These are phyloP conservation scores for Pezicula radicicola DNA, from an alignment of 2,329 filamentous ascomycete genomes.

Conservation along the genomic window DNA sequence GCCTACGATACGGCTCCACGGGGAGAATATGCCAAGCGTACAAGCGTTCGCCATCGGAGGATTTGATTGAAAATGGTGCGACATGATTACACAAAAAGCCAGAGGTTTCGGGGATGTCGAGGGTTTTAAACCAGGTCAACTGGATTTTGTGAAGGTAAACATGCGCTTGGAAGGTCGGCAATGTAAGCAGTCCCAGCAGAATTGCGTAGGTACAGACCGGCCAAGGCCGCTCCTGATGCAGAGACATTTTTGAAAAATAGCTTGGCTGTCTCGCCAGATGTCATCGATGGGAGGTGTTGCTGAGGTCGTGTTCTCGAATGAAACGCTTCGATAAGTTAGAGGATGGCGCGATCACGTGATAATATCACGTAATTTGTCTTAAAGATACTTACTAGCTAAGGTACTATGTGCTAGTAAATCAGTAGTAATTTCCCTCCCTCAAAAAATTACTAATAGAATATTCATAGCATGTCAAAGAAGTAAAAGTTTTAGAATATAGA, in stretches of 20 bases:
- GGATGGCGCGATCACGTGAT: too few relatives aligned
- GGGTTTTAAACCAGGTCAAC: conserved; percentile 51
- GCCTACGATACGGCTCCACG: conserved; percentile 40
- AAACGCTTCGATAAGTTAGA: too few relatives aligned
- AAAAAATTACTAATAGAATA: too few relatives aligned
- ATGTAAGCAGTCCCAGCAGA: conserved; percentile 43
- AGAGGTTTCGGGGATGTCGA: conserved; percentile 43
- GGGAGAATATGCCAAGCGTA: conserved; percentile 50
- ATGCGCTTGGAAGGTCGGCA: conserved; percentile 44
- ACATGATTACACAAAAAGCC: conserved; percentile 48
- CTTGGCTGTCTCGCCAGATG: not conserved
- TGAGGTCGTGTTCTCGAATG: too few relatives aligned
- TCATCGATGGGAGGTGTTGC: conserved; percentile 11
- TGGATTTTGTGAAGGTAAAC: conserved; percentile 53
- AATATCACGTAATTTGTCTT: too few relatives aligned
- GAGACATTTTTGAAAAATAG: conserved; percentile 17
- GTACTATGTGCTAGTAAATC: too few relatives aligned
- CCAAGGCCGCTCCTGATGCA: conserved; percentile 19
- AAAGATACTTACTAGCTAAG: too few relatives aligned
- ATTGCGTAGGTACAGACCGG: conserved; percentile 38
- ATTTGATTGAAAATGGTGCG: conserved; percentile 43
- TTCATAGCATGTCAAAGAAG: too few relatives aligned
- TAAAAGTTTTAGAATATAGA: too few relatives aligned
- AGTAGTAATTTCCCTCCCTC: too few relatives aligned
- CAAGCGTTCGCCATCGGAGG: conserved; percentile 36